Base-by-base conservation (phyloP, 2,329 filamentous ascomycete species). In the Botryotinia narcissicola region DNA sequence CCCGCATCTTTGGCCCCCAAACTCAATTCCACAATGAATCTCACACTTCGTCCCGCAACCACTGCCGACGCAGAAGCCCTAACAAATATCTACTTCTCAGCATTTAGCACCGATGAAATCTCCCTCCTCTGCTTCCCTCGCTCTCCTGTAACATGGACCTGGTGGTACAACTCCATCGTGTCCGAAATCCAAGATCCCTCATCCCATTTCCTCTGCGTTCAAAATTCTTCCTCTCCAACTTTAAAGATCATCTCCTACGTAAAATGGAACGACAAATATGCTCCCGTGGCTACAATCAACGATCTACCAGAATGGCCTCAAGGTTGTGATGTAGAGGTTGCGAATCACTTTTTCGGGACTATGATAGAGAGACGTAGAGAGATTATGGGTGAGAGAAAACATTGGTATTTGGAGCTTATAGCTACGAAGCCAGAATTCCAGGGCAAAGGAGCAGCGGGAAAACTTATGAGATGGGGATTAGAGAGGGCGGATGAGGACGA, bases 391-490 rank as follows among this genome's bases (percentile, higher is more conserved):
- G 80, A 78, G 6, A 81, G 79, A n/a, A 82, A 80, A 73, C 87
- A 88, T 76, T 86, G 84, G 81, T 85, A 83, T 75, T 80, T 89
- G 16, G 86, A 87, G 75, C 76, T 87, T 10, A 77, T 88, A 4
- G 84, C 81, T 3, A 85, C 85, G 18, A 79, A 81, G 61, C 80
- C 79, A 4, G 82, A 81, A 29, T 82, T 82, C 74, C 85, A 86
- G 78, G 83, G 87, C 1, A 83, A 80, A 57, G 87, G 87, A 0
- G 83, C 84, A 0, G 86, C 83, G 0, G 81, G 81, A 22, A 78
- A 80, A 44, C 71, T 89, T 35, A 76, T 89, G 57, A 78, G 79
- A 40, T 89, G 85, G 85, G 87, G 87, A 0, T 73, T 84, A 10
- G 78, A 82, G 40, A 81, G 80, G 74, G 85, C 86, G 1, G 86